Conservation (phyloP, 176 grass and related monocot genomes). For the Triticum dicoccoides region DNA sequence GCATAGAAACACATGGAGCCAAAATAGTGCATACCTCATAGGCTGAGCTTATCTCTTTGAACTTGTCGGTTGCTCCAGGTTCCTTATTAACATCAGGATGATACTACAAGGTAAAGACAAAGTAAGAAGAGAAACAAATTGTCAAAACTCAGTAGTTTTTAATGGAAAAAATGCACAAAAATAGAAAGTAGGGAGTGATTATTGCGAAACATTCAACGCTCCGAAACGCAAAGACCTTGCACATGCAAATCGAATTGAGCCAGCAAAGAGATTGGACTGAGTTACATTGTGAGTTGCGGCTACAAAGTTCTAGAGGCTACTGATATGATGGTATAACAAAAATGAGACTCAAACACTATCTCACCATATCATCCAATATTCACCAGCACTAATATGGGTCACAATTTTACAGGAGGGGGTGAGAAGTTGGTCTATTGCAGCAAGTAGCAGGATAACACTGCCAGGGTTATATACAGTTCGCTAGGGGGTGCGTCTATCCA, state of each 20-base stretch:
- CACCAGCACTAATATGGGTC: background rate
- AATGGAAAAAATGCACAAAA: background rate
- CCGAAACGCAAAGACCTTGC: background rate
- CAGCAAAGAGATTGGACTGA: background rate
- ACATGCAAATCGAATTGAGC: background rate
- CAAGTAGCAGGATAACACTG: background rate
- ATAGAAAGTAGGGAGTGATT: background rate
- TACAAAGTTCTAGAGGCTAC: background rate
- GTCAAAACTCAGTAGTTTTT: background rate
- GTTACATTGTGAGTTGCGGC: background rate
- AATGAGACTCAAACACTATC: background rate
- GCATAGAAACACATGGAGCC: background rate
- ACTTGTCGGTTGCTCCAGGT: constrained; percentile 94
- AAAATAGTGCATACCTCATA: constrained; percentile 73
- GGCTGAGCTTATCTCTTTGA: constrained; percentile 95
- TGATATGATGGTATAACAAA: background rate
- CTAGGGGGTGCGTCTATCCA: background rate
- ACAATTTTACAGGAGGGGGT: background rate
- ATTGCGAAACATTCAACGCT: background rate
- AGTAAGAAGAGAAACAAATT: background rate
- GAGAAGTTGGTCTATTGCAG: background rate
- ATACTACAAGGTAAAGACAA: constrained; percentile 47
- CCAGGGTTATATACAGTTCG: background rate
- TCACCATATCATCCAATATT: constrained; percentile 10
- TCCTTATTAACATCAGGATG: constrained; percentile 99